phyloP scores from a whole-genome alignment of 225 moss, liverwort and hornwort species.

The Asterella californica region DNA sequence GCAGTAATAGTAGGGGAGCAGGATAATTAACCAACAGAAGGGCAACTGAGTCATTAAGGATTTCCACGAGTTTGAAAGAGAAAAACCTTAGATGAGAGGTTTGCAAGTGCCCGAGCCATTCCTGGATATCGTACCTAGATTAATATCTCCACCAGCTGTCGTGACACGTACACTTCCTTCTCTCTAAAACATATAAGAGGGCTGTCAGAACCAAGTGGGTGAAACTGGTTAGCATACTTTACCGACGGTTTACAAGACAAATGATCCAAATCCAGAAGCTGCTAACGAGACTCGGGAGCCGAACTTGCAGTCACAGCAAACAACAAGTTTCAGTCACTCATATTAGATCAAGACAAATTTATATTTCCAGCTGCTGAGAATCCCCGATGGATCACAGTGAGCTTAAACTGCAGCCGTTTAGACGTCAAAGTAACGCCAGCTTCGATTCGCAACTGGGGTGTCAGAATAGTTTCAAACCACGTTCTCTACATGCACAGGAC shows the following conservation, averaged over 20 bases:
- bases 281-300: not conserved
- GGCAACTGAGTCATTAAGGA: not conserved
- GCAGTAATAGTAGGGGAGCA: not conserved
- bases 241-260: not conserved
- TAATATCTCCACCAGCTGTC: slow-evolving; percentile 66
- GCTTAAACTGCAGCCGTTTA: not conserved
- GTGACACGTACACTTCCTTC: slow-evolving; percentile 69
- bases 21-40: not conserved
- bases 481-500: slow-evolving; percentile 61
- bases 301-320: not conserved
- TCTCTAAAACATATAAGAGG: slow-evolving; percentile 46
- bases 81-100: not conserved
- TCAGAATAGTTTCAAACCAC: slow-evolving; percentile 37
- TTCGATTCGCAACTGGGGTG: not conserved
- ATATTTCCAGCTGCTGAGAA: not conserved
- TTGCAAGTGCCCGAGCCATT: not conserved
- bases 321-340: not conserved
- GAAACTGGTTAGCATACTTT: not conserved
- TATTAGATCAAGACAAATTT: not conserved
- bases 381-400: not conserved
- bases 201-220: not conserved
- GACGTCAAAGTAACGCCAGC: not conserved
- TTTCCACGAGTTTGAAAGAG: not conserved
- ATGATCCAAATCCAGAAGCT: not conserved
- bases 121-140: slow-evolving; percentile 45